Evolutionary conservation across 805 yeast species (phyloP), one percentile per base, ranked within the genome.

Genomic region (Candida nitratophila): DNA sequence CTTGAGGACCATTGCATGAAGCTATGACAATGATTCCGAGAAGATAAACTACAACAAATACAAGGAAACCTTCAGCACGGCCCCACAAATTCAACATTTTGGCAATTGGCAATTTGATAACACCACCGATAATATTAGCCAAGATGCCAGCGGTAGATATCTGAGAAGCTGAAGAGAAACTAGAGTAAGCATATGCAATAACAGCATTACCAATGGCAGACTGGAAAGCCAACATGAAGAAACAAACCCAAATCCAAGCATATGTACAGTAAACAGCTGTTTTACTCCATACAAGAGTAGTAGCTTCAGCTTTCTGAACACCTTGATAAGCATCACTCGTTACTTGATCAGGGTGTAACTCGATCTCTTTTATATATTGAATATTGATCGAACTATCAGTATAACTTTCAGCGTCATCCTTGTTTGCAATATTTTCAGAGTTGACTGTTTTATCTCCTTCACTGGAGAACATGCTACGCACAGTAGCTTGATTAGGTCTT

Each of bases 241-340:
- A 64, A 37, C 59, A 54, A 22, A 62, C 53, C 68, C 68, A 64
- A 44, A 64, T 63, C 63, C 60, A 54, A 15, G 56, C 59, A 44
- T 61, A 63, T 16, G 57, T 56, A 6, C 39, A 15, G 33, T 56
- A 56, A 37, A 64, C 50, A 5, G 58, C 52, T 29, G 45, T 49
- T 39, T 47, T 56, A 26, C 55, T 37, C 69, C 68, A 64, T 16
- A 61, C 66, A 32, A 49, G 35, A n/a, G 61, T 50, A 19, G 52
- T 54, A 7, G 61, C 68, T 48, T 64, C 66, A 9, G 51, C 51
- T 35, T 59, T 56, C 31, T 57, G 49, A 5, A 63, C 59, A 42
- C 64, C 65, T 6, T 51, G 55, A n/a, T 44, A 51, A 27, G 56
- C 57, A 39, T 51, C 57, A 12, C 45, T 39, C 31, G 55, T 47